Percentiles rank a stretch among this genome's conserved stretches.
These are phyloP conservation scores for Pugionium dolabratum DNA, from an alignment of 345 rosid species.

Conservation along the genomic window DNA sequence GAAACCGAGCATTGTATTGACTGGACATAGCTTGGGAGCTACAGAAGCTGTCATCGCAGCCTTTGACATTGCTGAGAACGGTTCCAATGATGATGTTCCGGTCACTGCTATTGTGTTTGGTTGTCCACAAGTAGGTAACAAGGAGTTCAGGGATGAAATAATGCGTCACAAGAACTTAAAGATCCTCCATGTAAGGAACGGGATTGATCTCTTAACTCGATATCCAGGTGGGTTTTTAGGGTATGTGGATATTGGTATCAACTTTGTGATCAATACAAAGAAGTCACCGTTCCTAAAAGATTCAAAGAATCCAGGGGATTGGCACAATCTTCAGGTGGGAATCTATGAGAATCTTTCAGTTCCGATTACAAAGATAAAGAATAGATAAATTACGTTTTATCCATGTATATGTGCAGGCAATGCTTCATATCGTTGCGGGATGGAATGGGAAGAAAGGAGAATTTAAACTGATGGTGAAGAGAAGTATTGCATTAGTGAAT, in stretches of 20 bases:
- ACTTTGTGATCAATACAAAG: slow-evolving; percentile 69
- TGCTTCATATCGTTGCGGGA: slow-evolving; percentile 78
- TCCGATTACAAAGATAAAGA: not conserved
- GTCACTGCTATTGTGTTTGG: slow-evolving; percentile 80
- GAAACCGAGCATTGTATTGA: slow-evolving; percentile 55
- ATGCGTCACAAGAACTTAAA: slow-evolving; percentile 50
- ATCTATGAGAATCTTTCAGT: not conserved
- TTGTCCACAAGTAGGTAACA: slow-evolving; percentile 75
- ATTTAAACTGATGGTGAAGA: slow-evolving; percentile 66
- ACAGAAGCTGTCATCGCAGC: slow-evolving; percentile 64
- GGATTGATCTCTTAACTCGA: slow-evolving; percentile 66
- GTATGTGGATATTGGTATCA: slow-evolving; percentile 48
- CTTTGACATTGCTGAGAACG: slow-evolving; percentile 73
- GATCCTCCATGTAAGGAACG: slow-evolving; percentile 65
- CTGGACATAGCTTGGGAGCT: slow-evolving; percentile 90
- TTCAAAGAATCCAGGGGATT: slow-evolving; percentile 71
- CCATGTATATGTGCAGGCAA: slow-evolving; percentile 49
- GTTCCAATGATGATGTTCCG: slow-evolving; percentile 54
- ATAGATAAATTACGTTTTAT: not conserved
- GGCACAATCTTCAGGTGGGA: slow-evolving; percentile 73
- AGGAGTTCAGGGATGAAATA: slow-evolving; percentile 53
- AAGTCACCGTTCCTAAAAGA: slow-evolving; percentile 67
- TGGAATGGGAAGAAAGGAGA: slow-evolving; percentile 72
- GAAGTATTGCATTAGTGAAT: slow-evolving; percentile 85
- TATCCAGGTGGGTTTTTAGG: slow-evolving; percentile 69